Evolutionary conservation across 805 yeast genomes (phyloP), one percentile per base, ranked within the genome.

Genomic region (Myxozyma monticola): DNA sequence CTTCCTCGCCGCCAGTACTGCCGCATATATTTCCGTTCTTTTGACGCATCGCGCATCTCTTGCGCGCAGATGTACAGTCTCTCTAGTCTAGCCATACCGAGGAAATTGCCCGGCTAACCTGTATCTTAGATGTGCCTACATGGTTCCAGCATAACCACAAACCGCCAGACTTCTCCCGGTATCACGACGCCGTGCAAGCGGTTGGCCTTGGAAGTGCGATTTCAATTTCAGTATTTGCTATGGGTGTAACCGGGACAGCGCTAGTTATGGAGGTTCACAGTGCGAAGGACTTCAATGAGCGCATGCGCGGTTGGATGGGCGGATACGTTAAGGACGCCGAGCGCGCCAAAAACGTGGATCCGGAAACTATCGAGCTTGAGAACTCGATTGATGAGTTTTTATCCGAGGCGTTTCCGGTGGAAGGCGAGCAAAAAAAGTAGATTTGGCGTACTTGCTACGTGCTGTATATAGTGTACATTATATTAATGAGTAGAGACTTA

Each of bases 101-200:
- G 28, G 14, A 9, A 24, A 4, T 18, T 28, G 38, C n/a, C 9
- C 10, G 12, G 21, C 28, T 31, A 21, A 14, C 22, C 10, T 12
- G 17, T n/a, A 7, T 15, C 8, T 8, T 44, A 69, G 76, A 79
- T 57, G 67, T 80, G 4, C 95, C 95, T 4, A 77, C 77, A 33
- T 75, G 83, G 56, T 87, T 84, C 67, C 88, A 84, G 62, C 86
- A 88, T 21, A 87, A 87, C 66, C 87, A 85, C 61, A 76, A 79
- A 49, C 89, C 88, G 2, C 95, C 93, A 8, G 74, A 80, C 12
- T 83, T 81, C 60, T 81, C 84, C 17, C 81, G 83, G 63, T 80
- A 84, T 49, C 76, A 78, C 39, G 95, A 86, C 66, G 93, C 91
- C 1, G 77, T 85, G 29, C 80, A 83, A 33, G 95, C 95, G 0